Evolutionary conservation across 345 rosid species (phyloP), one percentile per base, ranked within the genome.

Genomic region (Geranium brycei): DNA sequence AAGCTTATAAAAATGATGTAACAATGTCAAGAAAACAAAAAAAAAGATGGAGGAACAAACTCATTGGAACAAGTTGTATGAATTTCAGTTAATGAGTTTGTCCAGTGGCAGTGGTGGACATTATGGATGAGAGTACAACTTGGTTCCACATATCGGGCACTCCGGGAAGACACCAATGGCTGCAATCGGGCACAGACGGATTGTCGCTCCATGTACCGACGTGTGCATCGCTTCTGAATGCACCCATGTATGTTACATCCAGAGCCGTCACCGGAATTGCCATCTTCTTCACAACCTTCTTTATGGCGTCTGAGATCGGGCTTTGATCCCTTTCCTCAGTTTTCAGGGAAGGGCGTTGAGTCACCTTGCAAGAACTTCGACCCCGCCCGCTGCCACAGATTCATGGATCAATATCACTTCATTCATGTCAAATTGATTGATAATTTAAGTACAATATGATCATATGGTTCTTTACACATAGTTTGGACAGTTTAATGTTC

Each of bases 151-250:
- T 70, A 63, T 85, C 95, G 3, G 95, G 90, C 16, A 87, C 86
- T 31, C 91, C 90, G 8, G 90, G 88, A 7, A 85, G 81, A 72
- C 90, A 87, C 90, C 87, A 85, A 63, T 83, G 90, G 77, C 88
- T 85, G 67, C 90, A 85, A 72, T 85, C 95, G 7, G 88, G 81
- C 56, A 87, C 87, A 1, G 72, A 74, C 0, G 84, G 85, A 70
- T 83, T 81, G 60, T 81, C 85, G 17, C 87, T 80, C 88, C 95
- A 85, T 31, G 65, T 63, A 31, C 88, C 95, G 0, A 87, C 88
- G 62, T 87, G 88, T 4, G 85, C 88, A 51, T 85, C 95, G 11
- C 80, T 73, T 64, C 90, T 78, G 71, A 58, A 83, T 57, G 90
- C 87, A 5, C 85, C 86, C 93, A 87, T 82, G 0, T 76, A 82